Conservation (phyloP, 768 basidiomycete species). For the Tulasnella sp. region DNA sequence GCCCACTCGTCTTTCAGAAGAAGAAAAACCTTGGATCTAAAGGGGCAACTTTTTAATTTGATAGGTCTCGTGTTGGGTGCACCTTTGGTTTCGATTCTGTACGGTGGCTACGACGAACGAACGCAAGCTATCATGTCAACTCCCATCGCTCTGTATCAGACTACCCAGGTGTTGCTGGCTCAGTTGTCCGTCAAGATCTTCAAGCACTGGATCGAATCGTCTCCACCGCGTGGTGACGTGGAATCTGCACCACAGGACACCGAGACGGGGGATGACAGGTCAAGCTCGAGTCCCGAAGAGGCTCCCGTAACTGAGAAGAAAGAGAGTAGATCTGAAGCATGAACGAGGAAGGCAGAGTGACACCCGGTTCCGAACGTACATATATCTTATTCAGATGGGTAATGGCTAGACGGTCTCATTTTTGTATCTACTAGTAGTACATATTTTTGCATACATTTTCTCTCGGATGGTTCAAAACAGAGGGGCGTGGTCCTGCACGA, state of each 20-base stretch:
- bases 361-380: neutral
- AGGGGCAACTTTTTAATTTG: neutral
- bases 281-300: neutral
- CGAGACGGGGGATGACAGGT: neutral
- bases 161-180: constrained; percentile 11
- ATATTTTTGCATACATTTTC: neutral
- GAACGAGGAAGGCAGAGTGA: neutral
- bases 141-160: constrained; percentile 29
- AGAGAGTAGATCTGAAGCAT: neutral
- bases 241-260: neutral
- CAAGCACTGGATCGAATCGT: constrained; percentile 15
- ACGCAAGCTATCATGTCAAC: constrained; percentile 27
- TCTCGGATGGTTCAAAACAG: neutral
- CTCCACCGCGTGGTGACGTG: neutral
- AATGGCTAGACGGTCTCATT: neutral
- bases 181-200: constrained; percentile 16
- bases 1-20: neutral
- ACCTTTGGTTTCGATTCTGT: constrained; percentile 28
- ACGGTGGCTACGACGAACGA: constrained; percentile 27
- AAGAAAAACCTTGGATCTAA: neutral
- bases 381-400: neutral
- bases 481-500: neutral
- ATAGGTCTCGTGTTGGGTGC: constrained; percentile 27
- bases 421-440: neutral
- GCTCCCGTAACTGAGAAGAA: neutral